Evolutionary conservation across 2,329 filamentous ascomycete genomes (phyloP), one percentile per base, ranked within the genome.

Genomic region (Fonsecaea monophora): DNA sequence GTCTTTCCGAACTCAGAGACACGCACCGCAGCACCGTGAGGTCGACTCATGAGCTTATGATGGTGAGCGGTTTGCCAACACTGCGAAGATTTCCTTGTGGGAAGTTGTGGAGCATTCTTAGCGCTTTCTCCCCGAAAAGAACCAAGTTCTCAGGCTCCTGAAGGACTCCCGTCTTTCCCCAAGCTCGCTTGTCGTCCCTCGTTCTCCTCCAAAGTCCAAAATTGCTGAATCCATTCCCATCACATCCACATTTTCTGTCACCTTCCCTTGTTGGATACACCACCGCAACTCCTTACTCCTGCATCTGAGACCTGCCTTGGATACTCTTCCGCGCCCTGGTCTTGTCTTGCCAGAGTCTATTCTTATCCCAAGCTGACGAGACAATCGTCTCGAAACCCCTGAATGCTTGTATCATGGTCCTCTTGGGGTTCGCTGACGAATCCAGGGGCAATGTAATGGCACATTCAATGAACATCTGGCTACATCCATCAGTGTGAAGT

Each of bases 231-330:
- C 45, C 18, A 45, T 9, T 50, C 18, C 45, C 21, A 42, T 42
- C 32, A 10, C 40, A 21, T 48, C 40, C 42, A 34, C 40, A 60
- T 21, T 40, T 34, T 1, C 15, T 60, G 38, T 60, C 40, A 60
- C 57, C 57, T 60, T 60, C 57, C 57, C 12, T 60, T 60, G 57
- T 21, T 50, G 57, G 40, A 32, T 32, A 25, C 32, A 12, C 21
- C 18, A 38, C 40, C 57, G 57, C 18, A 12, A 34, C 40, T 60
- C 57, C 57, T 50, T 48, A n/a, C 57, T 60, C 57, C 57, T 60
- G 57, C 30, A 10, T 60, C 40, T 34, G 57, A 2, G 57, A 2
- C 3, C 8, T 42, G 18, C 2, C 3, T 50, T 50, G 8, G 25
- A 1, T 25, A 21, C 7, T 18, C 18, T 25, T 25, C 18, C 15